Evolutionary conservation across 129 eudicot genomes (phyloP).

Genomic region (Scalesia atractyloides): DNA sequence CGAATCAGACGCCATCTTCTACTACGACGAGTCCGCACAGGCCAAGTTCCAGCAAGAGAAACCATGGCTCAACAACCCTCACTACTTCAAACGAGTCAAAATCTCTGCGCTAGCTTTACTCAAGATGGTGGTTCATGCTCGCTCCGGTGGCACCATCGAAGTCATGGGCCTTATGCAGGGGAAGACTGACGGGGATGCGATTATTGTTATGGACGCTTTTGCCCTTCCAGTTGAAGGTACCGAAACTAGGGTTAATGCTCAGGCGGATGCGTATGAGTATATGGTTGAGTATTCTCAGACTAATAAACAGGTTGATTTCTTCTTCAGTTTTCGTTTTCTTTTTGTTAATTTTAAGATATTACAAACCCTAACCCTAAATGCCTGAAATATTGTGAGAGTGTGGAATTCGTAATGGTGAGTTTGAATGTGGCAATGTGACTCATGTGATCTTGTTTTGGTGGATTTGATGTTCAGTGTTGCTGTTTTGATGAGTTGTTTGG

Average conservation of each 20-base stretch:
- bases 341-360: neutral
- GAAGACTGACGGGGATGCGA: conserved; percentile 90
- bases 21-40: conserved; percentile 89
- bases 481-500: neutral
- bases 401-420: neutral
- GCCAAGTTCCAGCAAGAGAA: conserved; percentile 82
- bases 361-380: neutral
- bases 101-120: conserved; percentile 87
- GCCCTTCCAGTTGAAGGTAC: conserved; percentile 98
- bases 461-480: neutral
- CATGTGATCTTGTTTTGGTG: neutral
- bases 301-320: conserved; percentile 59
- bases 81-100: conserved; percentile 86
- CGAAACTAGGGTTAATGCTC: conserved; percentile 98
- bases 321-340: neutral
- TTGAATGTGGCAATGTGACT: neutral
- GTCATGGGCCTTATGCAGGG: conserved; percentile 99
- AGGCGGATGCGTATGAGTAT: conserved; percentile 98
- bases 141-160: conserved; percentile 93
- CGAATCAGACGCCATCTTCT: conserved; percentile 72
- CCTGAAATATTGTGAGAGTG: neutral
- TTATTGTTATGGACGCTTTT: conserved; percentile 95
- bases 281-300: conserved; percentile 97
- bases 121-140: conserved; percentile 97
- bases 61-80: conserved; percentile 87